These are phyloP conservation scores for Tympanopsis confertula DNA, from an alignment of 2,329 filamentous ascomycete species.

Conservation along the genomic window DNA sequence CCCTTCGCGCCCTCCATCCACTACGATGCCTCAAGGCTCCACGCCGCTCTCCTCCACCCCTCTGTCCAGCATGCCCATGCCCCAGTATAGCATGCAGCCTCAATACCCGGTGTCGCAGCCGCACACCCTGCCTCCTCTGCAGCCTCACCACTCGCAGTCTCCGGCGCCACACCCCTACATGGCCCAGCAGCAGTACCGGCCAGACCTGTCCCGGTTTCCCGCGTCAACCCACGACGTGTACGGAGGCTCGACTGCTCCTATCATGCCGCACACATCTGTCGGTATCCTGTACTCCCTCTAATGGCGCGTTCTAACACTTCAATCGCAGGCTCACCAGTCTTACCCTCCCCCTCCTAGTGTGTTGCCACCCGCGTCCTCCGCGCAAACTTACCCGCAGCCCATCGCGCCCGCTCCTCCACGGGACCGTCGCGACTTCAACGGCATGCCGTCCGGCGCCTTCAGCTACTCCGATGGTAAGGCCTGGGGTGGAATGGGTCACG, in stretches of 20 bases:
- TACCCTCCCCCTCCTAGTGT: conserved; percentile 47
- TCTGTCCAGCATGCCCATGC: conserved; percentile 30
- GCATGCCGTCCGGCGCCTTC: conserved; percentile 45
- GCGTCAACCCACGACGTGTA: conserved; percentile 26
- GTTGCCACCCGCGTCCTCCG: conserved; percentile 55
- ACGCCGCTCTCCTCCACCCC: conserved; percentile 12
- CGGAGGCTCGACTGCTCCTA: conserved; percentile 23
- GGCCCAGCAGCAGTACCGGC: conserved; percentile 22
- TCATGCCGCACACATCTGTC: conserved; percentile 26
- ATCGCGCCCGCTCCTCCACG: conserved; percentile 60
- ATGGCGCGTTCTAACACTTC: not conserved
- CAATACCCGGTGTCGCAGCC: conserved; percentile 28
- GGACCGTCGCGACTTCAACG: conserved; percentile 25
- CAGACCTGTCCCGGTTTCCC: conserved; percentile 27
- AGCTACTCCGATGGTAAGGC: conserved; percentile 42
- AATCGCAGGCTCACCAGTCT: not conserved
- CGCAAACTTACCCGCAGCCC: conserved; percentile 61
- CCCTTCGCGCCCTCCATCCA: conserved; percentile 19
- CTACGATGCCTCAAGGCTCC: conserved; percentile 27
- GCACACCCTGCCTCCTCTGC: conserved; percentile 29
- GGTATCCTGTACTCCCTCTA: conserved; percentile 16
- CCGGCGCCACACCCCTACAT: conserved; percentile 26
- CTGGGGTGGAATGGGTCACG: conserved; percentile 45
- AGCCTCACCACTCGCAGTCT: conserved; percentile 29
- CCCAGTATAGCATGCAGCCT: conserved; percentile 30